Base-by-base conservation (phyloP, 306 rosid genomes). In the Mimosa bimucronata region DNA sequence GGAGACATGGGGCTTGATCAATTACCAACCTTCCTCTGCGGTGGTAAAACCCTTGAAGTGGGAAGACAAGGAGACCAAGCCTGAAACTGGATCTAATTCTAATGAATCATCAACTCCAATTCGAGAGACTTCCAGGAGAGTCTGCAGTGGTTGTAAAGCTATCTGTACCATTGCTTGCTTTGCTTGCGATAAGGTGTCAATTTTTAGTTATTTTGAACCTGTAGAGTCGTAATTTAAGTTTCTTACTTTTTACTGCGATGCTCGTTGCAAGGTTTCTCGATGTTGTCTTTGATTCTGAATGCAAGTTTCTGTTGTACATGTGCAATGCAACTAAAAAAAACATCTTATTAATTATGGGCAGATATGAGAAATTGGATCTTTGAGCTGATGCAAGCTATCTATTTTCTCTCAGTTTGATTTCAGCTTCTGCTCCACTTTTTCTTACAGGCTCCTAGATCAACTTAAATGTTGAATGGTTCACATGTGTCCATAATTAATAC, bases 61-160 rank as follows among this genome's bases (percentile, higher is more conserved):
- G 97, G 99, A 95, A 23, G 99, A 93, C 58, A 90, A 88, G 83
- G 97, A 92, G 4, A 6, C 85, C 61, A 89, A 92, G 66, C 3
- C 89, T 18, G 86, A 85, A 28, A 30, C 82, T 31, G 81, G 73
- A 1, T 65, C 90, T 16, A 87, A 84, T 79, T 38, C 84, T 28
- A 64, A 74, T 4, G 91, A 86, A 41, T 65, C 84, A 40, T 85
- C 94, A 11, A 66, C 73, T 6, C 89, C 87, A 2, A 8, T 64
- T 40, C 75, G 83, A 74, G 94, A 88, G 78, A 80, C 41, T 46
- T 46, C 90, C 10, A 91, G 87, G 88, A 88, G 95, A 88, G 58
- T 87, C 30, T 95, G 98, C 74, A 93, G 92, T 66, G 92, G 94
- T 74, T 95, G 98, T 92, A 95, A 91, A 89, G 89, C 89, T 58